Percentiles rank a stretch among this genome's conserved stretches.
Conservation (phyloP, 202 grass and related monocot species). For the Cymbopogon flexuosus region DNA sequence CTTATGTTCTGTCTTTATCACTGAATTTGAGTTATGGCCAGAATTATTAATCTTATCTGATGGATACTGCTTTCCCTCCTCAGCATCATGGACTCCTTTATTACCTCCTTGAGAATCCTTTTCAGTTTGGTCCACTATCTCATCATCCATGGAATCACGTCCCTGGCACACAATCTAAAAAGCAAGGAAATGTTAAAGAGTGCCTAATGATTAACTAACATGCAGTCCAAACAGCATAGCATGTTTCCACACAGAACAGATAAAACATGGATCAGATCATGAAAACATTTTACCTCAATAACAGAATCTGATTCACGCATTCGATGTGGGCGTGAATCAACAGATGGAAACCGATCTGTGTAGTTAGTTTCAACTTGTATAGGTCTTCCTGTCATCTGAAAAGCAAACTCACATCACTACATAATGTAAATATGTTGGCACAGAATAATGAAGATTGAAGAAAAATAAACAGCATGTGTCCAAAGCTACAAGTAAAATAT, state of each 20-base stretch:
- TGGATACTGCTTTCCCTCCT: constrained; percentile 33
- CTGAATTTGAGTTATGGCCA: constrained; percentile 25
- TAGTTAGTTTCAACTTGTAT: constrained; percentile 89
- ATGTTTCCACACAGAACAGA: constrained; percentile 8
- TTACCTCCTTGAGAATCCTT: constrained; percentile 54
- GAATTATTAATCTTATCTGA: constrained; percentile 48
- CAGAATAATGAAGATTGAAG: background rate
- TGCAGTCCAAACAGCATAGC: background rate
- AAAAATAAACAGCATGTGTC: background rate
- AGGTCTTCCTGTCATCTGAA: constrained; percentile 81
- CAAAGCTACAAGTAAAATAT: constrained; percentile 8
- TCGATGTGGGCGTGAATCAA: constrained; percentile 68
- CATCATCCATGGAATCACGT: constrained; percentile 49
- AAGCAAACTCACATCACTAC: constrained; percentile 32
- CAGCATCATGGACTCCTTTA: constrained; percentile 38
- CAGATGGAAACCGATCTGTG: constrained; percentile 75
- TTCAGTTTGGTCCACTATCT: constrained; percentile 51
- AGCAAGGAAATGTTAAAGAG: constrained; percentile 10
- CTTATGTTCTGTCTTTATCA: constrained; percentile 39
- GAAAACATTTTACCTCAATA: constrained; percentile 69
- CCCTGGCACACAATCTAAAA: constrained; percentile 71
- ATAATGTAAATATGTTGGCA: constrained; percentile 8
- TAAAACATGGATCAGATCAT: constrained; percentile 18
- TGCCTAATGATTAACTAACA: background rate
- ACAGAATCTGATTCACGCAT: constrained; percentile 88